phyloP scores from a whole-genome alignment of 331 rosid genomes.

The Quercus tomentella region DNA sequence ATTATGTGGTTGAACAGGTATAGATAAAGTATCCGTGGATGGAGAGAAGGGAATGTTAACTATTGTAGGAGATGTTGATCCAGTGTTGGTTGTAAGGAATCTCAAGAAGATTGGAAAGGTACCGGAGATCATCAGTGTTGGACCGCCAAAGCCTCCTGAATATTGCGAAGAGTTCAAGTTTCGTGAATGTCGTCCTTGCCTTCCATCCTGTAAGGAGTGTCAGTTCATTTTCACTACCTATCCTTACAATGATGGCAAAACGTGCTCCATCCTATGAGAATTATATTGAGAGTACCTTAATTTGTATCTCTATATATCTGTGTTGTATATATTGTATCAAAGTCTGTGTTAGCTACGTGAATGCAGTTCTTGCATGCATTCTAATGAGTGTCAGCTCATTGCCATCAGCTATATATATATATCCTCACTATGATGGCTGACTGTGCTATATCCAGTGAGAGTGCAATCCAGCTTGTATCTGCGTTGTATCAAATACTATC shows the following conservation, averaged over 20 bases:
- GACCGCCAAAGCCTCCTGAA: slow-evolving; percentile 5
- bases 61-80: slow-evolving; percentile 9
- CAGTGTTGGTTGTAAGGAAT: neutral
- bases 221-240: neutral
- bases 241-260: neutral
- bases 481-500: too few relatives aligned
- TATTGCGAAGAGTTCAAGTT: too few relatives aligned
- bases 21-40: neutral
- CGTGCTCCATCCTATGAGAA: neutral
- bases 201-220: slow-evolving; percentile 2
- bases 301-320: too few relatives aligned
- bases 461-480: too few relatives aligned
- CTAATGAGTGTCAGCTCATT: too few relatives aligned
- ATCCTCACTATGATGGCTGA: too few relatives aligned
- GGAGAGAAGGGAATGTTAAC: neutral
- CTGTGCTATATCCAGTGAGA: too few relatives aligned
- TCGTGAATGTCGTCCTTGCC: neutral
- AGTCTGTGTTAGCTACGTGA: too few relatives aligned
- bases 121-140: slow-evolving; percentile 3
- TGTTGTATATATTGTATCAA: too few relatives aligned
- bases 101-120: neutral
- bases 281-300: neutral
- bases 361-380: too few relatives aligned
- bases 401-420: too few relatives aligned
- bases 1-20: neutral